Base-by-base conservation (phyloP, 257 asterid genomes). In the Fraxinus anomala region DNA sequence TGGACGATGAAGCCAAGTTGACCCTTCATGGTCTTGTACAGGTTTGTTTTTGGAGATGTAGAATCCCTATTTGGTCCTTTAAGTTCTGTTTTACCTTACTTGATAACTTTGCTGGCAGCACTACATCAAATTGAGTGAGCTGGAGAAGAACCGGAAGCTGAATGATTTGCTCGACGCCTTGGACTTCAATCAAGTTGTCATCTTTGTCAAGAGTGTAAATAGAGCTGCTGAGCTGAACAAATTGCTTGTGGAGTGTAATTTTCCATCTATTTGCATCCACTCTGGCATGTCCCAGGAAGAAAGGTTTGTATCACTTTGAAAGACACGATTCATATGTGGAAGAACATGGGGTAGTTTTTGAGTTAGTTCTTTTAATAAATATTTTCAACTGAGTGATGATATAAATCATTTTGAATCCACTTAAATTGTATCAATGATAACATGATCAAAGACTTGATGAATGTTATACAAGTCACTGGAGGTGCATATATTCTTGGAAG, bases 281-380 rank as follows among this genome's bases (percentile, higher is more conserved):
- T 92, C 98, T 80, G 98, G 98, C 85, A 94, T 94, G 98, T 87
- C 98, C 31, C 98, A 92, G 75, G 98, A 94, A 84, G 98, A 94
- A 80, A 94, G 98, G 98, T 92, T 23, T 9, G 85, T 68, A 56
- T 1, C 17, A 70, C n/a, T 36, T 63, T 26, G 33, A 24, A 63
- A n/a, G 23, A 51, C 34, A 2, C 11, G 6, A 63, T 63, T 63
- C 17, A n/a, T n/a, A 21, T n/a, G 66, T 19, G 9, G 66, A 56
- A n/a, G 4, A 21, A 59, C 30, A 21, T 56, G 67, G 30, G 28
- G 12, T 59, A 59, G 66, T n/a, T 14, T n/a, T 59, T 6, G 66
- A 56, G 66, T 59, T 13, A 1, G 14, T 14, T 44, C 2, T 47
- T 47, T 47, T 4, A 13, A 44, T 12, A 44, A 44, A 44, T 13